Conservation (phyloP, 2,329 filamentous ascomycete genomes). For the Ceratocystis variospora region DNA sequence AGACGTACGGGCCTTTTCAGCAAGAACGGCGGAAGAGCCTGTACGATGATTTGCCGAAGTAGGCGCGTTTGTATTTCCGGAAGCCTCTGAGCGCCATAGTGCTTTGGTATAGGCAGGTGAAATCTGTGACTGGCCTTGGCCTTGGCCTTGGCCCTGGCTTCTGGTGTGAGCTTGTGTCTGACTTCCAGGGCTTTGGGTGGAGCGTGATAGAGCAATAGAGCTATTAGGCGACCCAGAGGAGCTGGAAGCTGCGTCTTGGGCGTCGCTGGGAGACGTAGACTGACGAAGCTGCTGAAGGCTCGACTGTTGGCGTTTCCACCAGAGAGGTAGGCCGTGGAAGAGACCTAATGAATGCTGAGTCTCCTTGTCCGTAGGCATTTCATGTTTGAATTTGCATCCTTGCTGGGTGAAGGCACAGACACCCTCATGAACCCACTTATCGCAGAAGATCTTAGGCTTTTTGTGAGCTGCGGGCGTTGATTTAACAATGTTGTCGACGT, state of each 20-base stretch:
- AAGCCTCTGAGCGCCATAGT: conserved; percentile 3
- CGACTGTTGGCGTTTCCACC: conserved; percentile 36
- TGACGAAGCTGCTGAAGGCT: conserved; percentile 11
- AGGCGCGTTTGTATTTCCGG: not conserved
- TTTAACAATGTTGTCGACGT: not conserved
- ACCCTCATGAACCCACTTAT: conserved; percentile 78
- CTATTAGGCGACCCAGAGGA: not conserved
- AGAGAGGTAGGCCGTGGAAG: conserved; percentile 46
- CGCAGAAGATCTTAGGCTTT: conserved; percentile 63
- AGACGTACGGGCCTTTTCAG: not conserved
- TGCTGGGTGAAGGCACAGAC: conserved; percentile 75
- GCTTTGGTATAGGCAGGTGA: conserved; percentile 11
- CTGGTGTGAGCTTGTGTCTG: not conserved
- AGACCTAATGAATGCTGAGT: conserved; percentile 60
- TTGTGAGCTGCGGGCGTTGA: conserved; percentile 4
- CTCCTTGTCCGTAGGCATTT: conserved; percentile 60
- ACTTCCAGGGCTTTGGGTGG: not conserved
- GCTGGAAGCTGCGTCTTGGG: not conserved
- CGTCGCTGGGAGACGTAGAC: not conserved
- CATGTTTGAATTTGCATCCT: conserved; percentile 79
- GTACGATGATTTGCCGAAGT: not conserved
- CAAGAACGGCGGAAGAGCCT: not conserved
- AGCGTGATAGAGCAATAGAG: not conserved
- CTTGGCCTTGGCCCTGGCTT: not conserved
- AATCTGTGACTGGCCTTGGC: not conserved